These are phyloP conservation scores for Lasiodiplodia theobromae DNA, from an alignment of 2,329 filamentous ascomycete genomes.

Conservation along the genomic window DNA sequence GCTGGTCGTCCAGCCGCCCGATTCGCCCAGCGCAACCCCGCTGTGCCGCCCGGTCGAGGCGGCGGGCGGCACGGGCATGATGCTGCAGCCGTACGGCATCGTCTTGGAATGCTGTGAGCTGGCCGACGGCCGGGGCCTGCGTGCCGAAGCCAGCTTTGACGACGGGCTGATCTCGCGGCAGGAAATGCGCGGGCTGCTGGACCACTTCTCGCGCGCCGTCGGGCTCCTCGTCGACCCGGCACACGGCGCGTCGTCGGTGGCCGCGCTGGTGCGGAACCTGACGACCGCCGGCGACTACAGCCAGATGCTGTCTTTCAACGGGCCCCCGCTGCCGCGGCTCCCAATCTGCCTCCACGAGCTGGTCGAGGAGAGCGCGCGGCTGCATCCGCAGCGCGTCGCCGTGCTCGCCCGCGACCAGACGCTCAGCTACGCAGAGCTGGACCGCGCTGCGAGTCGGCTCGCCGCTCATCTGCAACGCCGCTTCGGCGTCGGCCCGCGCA, in stretches of 20 bases:
- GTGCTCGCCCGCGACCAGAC: too few relatives aligned
- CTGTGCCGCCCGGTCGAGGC: too few relatives aligned
- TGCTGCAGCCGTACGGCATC: too few relatives aligned
- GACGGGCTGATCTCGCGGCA: not conserved
- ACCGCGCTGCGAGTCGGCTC: conserved; percentile 42
- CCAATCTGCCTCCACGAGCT: too few relatives aligned
- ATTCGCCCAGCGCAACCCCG: not conserved
- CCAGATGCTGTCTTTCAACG: conserved; percentile 35
- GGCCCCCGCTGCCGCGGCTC: too few relatives aligned
- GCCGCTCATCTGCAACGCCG: conserved; percentile 49
- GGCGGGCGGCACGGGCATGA: too few relatives aligned
- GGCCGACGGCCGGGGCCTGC: not conserved
- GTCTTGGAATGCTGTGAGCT: not conserved
- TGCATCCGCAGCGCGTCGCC: too few relatives aligned
- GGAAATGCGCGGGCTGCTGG: conserved; percentile 6
- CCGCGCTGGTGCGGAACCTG: not conserved
- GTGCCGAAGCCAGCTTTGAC: not conserved
- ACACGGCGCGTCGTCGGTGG: conserved; percentile 9
- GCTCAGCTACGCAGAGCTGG: conserved; percentile 54
- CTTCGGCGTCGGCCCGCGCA: conserved; percentile 37
- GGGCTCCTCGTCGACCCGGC: not conserved
- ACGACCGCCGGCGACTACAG: not conserved
- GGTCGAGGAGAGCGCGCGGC: too few relatives aligned
- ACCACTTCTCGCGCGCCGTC: conserved; percentile 25
- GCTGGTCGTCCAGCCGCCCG: conserved; percentile 56